These are phyloP conservation scores for Trichocladium antarcticum DNA, from an alignment of 495 filamentous ascomycete genomes.

Conservation along the genomic window DNA sequence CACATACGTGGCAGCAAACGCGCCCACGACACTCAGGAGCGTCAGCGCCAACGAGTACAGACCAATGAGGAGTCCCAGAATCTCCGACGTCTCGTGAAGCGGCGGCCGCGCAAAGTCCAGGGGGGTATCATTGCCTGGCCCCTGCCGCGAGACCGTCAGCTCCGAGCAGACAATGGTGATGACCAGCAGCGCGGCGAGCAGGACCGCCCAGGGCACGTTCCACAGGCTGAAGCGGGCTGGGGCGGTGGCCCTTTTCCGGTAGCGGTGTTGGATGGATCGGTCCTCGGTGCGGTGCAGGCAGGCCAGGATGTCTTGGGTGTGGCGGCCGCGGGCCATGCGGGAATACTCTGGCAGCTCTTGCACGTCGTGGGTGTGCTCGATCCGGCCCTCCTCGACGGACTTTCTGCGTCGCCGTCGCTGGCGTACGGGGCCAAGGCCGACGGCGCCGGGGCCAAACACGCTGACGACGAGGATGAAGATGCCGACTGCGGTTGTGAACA, in stretches of 20 bases:
- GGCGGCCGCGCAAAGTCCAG: slow-evolving; percentile 22
- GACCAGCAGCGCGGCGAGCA: slow-evolving; percentile 17
- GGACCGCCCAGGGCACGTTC: slow-evolving; percentile 22
- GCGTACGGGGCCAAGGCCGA: slow-evolving; percentile 6
- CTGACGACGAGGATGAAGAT: slow-evolving; percentile 18
- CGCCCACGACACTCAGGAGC: slow-evolving; percentile 17
- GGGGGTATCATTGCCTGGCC: slow-evolving; percentile 16
- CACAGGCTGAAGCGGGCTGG: slow-evolving; percentile 18
- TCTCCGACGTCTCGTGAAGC: slow-evolving; percentile 23
- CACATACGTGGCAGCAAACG: no score
- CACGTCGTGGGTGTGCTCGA: slow-evolving; percentile 7
- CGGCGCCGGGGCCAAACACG: slow-evolving; percentile 10
- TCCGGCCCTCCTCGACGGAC: slow-evolving; percentile 12
- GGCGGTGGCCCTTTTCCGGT: slow-evolving; percentile 8
- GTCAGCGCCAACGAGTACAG: slow-evolving; percentile 20
- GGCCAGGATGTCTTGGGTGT: slow-evolving; percentile 20
- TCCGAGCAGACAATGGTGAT: slow-evolving; percentile 18
- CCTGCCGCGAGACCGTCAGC: slow-evolving; percentile 19
- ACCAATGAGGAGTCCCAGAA: slow-evolving; percentile 21
- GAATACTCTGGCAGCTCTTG: slow-evolving; percentile 12
- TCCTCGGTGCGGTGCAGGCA: slow-evolving; percentile 19
- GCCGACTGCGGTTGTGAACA: slow-evolving; percentile 19
- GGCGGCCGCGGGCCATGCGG: slow-evolving; percentile 13
- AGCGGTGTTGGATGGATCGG: slow-evolving; percentile 15
- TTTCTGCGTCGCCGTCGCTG: not conserved